Percentiles rank a stretch among this genome's conserved stretches.
These are phyloP conservation scores for Pyrus hybrid DNA, from an alignment of 331 rosid genomes.

Conservation along the genomic window DNA sequence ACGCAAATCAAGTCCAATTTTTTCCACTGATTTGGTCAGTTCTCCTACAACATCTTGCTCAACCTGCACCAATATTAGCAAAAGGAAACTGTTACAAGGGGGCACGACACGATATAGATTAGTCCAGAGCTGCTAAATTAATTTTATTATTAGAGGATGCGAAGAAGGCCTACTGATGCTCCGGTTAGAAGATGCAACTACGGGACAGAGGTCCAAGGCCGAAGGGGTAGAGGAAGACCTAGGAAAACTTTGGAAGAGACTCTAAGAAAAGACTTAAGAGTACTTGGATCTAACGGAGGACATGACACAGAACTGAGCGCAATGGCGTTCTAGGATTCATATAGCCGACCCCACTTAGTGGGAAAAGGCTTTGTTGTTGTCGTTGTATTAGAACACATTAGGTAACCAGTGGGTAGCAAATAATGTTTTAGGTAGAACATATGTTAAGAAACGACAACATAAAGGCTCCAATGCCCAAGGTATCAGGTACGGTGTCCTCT, in stretches of 20 bases:
- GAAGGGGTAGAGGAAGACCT: no score
- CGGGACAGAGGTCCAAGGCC: no score
- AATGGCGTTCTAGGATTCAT: no score
- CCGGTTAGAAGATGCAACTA: no score
- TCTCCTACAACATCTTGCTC: constrained; percentile 91
- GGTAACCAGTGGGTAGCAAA: neutral
- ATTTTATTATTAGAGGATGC: neutral
- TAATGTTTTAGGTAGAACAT: neutral
- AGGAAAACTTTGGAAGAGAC: no score
- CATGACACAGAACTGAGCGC: no score
- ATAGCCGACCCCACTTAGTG: no score
- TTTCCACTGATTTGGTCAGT: constrained; percentile 70
- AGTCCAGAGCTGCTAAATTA: neutral
- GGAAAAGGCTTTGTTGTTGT: no score
- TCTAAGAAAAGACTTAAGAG: no score
- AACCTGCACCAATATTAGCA: constrained; percentile 40
- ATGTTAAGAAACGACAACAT: neutral
- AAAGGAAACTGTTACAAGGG: neutral
- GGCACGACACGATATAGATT: neutral
- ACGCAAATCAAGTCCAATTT: constrained; percentile 75
- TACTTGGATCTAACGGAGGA: no score
- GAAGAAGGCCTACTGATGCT: no score
- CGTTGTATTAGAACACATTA: no score
- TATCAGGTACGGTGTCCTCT: neutral
- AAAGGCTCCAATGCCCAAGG: neutral